A percentile compares a stretch with the other conserved stretches of the same genome.
Conservation (phyloP, 2,329 filamentous ascomycete genomes). For the Clarireedia paspali region DNA sequence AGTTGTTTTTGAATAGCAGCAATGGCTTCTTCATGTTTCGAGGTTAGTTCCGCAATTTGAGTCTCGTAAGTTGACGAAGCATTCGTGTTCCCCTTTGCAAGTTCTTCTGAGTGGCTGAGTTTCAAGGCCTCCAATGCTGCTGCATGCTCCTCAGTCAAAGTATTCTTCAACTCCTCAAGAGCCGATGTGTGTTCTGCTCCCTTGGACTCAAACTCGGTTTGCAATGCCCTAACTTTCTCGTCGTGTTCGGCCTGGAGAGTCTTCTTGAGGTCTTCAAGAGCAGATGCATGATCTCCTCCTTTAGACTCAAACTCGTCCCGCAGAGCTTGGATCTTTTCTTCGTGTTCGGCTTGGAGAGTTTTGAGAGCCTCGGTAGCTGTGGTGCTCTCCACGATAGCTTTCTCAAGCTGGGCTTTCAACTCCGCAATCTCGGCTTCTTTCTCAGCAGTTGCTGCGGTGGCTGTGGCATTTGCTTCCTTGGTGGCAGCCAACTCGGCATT, state of each 20-base stretch:
- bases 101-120: conserved; percentile 42
- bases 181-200: conserved; percentile 16
- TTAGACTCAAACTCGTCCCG: conserved; percentile 42
- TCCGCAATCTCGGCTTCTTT: conserved; percentile 28
- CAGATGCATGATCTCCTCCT: conserved; percentile 15
- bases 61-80: conserved; percentile 39
- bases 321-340: conserved; percentile 41
- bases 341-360: conserved; percentile 43
- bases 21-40: conserved; percentile 40
- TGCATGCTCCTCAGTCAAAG: conserved; percentile 43
- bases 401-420: conserved; percentile 35
- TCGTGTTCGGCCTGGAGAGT: conserved; percentile 44
- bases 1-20: conserved; percentile 48
- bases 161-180: conserved; percentile 42
- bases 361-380: conserved; percentile 12
- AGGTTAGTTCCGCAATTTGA: conserved; percentile 42
- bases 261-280: conserved; percentile 41
- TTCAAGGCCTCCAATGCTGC: conserved; percentile 43
- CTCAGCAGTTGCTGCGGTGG: conserved; percentile 27
- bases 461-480: conserved; percentile 37
- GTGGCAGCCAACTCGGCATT: conserved; percentile 38
- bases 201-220: conserved; percentile 41
- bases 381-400: conserved; percentile 25
- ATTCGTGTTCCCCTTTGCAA: conserved; percentile 40
- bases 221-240: conserved; percentile 40